Percentiles rank a stretch among this genome's conserved stretches.
These are phyloP conservation scores for Rauvolfia tetraphylla DNA, from an alignment of 257 asterid species.

Conservation along the genomic window DNA sequence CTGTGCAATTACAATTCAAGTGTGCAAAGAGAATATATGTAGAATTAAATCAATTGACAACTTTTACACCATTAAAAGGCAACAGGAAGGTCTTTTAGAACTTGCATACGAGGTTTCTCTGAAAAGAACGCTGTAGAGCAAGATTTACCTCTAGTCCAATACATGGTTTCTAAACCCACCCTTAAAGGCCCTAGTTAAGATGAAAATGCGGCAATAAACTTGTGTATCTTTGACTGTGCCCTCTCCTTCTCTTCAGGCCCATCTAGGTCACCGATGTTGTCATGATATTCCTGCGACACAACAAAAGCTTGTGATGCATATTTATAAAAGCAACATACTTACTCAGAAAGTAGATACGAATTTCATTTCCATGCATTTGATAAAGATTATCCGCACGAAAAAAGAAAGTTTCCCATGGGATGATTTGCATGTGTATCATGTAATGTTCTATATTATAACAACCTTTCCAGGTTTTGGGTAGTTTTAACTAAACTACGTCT, in stretches of 20 bases:
- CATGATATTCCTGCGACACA: conserved; percentile 69
- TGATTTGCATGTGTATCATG: background rate
- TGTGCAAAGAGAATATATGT: background rate
- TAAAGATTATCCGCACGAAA: background rate
- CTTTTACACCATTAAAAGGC: background rate
- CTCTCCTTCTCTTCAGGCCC: conserved; percentile 99
- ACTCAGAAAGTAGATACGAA: background rate
- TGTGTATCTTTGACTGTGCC: conserved; percentile 66
- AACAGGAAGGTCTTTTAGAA: background rate
- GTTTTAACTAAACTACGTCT: background rate
- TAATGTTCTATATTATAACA: background rate
- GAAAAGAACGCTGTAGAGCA: background rate
- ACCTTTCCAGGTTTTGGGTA: background rate
- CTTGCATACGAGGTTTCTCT: background rate
- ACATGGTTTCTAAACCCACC: background rate
- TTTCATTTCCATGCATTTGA: background rate
- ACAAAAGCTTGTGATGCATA: background rate
- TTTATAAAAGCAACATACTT: background rate
- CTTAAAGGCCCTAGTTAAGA: background rate
- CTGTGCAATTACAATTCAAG: background rate
- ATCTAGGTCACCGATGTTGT: conserved; percentile 88
- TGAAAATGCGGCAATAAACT: conserved; percentile 64
- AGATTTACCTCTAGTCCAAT: too few relatives aligned
- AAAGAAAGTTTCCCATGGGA: background rate
- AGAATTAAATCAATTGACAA: background rate